These are phyloP conservation scores for Xenoacremonium recifei DNA, from an alignment of 2,329 filamentous ascomycete genomes.

Conservation along the genomic window DNA sequence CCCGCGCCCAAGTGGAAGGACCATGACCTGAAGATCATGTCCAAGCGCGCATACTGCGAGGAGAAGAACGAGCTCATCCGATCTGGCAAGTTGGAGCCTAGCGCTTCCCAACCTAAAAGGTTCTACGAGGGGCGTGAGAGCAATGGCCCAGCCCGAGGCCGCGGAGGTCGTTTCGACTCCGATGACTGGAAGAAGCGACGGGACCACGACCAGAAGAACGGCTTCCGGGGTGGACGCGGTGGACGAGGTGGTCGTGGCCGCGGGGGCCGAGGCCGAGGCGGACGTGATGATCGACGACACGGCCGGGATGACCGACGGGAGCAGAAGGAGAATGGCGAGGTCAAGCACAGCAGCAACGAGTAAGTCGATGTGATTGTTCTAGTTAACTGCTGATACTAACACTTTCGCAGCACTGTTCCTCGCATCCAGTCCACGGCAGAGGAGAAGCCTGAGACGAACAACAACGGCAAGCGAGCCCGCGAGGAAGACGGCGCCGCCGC, in stretches of 20 bases:
- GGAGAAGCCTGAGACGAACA: conserved; percentile 29
- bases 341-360: conserved; percentile 26
- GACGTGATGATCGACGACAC: conserved; percentile 36
- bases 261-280: conserved; percentile 42
- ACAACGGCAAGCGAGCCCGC: conserved; percentile 53
- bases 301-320: conserved; percentile 3
- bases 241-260: conserved; percentile 41
- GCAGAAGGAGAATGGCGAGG: conserved; percentile 24
- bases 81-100: conserved; percentile 66
- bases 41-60: conserved; percentile 84
- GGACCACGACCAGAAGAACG: conserved; percentile 60
- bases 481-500: conserved; percentile 46
- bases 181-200: conserved; percentile 65
- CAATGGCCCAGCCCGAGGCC: conserved; percentile 38
- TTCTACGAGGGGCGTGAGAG: conserved; percentile 51
- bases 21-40: conserved; percentile 76
- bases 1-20: conserved; percentile 83
- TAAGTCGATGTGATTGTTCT: conserved; percentile 6
- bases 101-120: conserved; percentile 37
- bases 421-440: conserved; percentile 46
- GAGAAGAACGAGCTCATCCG: conserved; percentile 72
- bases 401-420: conserved; percentile 23
- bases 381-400: conserved; percentile 11
- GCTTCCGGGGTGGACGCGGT: conserved; percentile 51
- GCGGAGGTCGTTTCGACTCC: conserved; percentile 35